Evolutionary conservation across 208 protist genomes (phyloP), one percentile per base, ranked within the genome.

Genomic region (Crithidia brevicula): DNA sequence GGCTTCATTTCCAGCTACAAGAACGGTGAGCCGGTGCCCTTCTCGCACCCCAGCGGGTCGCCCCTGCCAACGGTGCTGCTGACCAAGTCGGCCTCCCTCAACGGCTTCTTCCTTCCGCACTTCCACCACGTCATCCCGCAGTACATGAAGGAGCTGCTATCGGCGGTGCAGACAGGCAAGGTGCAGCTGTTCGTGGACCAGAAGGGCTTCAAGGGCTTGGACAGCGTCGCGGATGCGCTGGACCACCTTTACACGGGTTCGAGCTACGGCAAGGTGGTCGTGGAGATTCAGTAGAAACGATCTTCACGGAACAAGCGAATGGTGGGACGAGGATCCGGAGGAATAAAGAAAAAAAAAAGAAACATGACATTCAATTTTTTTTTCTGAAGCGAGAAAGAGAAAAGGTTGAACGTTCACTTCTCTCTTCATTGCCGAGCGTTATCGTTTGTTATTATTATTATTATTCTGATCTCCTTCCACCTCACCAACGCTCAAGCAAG

Each of bases 1-100:
- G 92, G 92, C 61, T 56, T 69, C 53, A 83, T 97, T 69, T 84
- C 79, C 43, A 72, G 70, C 53, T 97, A 97, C 76, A 73, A 84
- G 53, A 58, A 22, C 18, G 78, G 67, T 15, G 63, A 77, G 20
- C 31, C 67, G 33, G 74, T 76, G 49, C 72, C 72, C 57, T 71
- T 67, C 36, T 71, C 58, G n/a, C 45, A 71, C 34, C 59, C 66
- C 13, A 65, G 62, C 40, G 45, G 73, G 6, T 36, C 63, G 30
- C 40, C 56, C 10, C 36, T 77, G 36, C 40, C 75, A 42, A 77
- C 43, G 45, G 18, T 67, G 46, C 75, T 82, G 49, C 42, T 83
- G 13, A 23, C 34, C 0, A 63, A 68, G 42, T 79, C 71, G 27
- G 69, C 74, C 46, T 85, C 79, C 5, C 54, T 89, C 25, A 75